Conservation (phyloP, 257 asterid genomes). For the Nicotiana obtusifolia region DNA sequence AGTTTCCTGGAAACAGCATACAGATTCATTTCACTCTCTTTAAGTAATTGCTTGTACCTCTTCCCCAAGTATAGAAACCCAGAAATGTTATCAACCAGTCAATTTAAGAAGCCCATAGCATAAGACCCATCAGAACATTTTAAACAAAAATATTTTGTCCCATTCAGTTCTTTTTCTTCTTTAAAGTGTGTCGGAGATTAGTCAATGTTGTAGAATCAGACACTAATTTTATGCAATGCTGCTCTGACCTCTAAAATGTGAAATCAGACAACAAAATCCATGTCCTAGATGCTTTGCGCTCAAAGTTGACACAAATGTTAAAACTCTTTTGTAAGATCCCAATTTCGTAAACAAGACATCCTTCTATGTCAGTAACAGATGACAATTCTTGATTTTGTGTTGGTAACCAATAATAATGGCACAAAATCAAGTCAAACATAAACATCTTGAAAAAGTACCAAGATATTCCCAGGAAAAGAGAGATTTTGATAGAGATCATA, state of each 20-base stretch:
- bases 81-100: neutral
- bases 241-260: neutral
- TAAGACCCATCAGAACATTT: neutral
- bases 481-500: conserved; percentile 22
- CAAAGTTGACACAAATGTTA: neutral
- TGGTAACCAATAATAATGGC: neutral
- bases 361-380: neutral
- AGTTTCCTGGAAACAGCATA: conserved; percentile 49
- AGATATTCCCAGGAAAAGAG: neutral
- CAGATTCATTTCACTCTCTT: neutral
- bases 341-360: neutral
- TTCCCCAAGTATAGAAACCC: neutral
- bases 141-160: neutral
- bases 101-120: neutral
- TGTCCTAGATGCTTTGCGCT: neutral
- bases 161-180: neutral
- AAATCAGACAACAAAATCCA: neutral
- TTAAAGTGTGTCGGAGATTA: neutral
- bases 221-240: neutral
- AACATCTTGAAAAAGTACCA: neutral
- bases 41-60: conserved; percentile 3
- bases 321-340: conserved; percentile 1
- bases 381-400: neutral
- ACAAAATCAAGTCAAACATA: neutral
- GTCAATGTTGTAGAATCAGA: neutral